Conservation (phyloP, 2,329 filamentous ascomycete species). For the Neonectria coccinea region DNA sequence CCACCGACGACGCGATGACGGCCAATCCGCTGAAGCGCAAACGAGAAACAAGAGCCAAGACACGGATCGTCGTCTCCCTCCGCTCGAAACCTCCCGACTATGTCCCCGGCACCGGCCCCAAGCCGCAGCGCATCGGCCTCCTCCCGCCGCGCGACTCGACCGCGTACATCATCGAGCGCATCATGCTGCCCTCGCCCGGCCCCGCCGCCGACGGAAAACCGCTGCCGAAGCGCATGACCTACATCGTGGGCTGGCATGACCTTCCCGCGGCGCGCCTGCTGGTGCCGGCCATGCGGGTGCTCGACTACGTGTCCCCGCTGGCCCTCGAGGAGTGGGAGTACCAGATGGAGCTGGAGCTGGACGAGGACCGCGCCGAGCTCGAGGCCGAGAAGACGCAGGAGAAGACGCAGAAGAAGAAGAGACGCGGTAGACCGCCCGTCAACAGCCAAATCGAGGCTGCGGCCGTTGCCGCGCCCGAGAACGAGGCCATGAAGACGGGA, state of each 20-base stretch:
- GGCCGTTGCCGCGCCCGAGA: slow-evolving; percentile 45
- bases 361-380: slow-evolving; percentile 51
- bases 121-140: slow-evolving; percentile 60
- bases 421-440: slow-evolving; percentile 46
- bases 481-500: slow-evolving; percentile 35
- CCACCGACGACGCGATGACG: slow-evolving; percentile 19
- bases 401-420: slow-evolving; percentile 31
- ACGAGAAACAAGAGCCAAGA: slow-evolving; percentile 15
- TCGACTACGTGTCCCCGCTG: slow-evolving; percentile 69
- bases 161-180: slow-evolving; percentile 68
- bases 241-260: slow-evolving; percentile 67
- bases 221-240: slow-evolving; percentile 60
- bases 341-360: slow-evolving; percentile 55
- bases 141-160: slow-evolving; percentile 62
- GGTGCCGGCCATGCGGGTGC: slow-evolving; percentile 60
- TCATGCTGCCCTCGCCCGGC: slow-evolving; percentile 57
- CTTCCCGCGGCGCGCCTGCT: slow-evolving; percentile 60
- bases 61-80: slow-evolving; percentile 37
- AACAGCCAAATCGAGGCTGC: slow-evolving; percentile 50
- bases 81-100: slow-evolving; percentile 50
- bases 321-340: slow-evolving; percentile 69
- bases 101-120: slow-evolving; percentile 60
- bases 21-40: slow-evolving; percentile 31
- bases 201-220: slow-evolving; percentile 50
- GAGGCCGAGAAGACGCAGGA: slow-evolving; percentile 41